Evolutionary conservation across 331 rosid genomes (phyloP).

Genomic region (Malus hybrid): DNA sequence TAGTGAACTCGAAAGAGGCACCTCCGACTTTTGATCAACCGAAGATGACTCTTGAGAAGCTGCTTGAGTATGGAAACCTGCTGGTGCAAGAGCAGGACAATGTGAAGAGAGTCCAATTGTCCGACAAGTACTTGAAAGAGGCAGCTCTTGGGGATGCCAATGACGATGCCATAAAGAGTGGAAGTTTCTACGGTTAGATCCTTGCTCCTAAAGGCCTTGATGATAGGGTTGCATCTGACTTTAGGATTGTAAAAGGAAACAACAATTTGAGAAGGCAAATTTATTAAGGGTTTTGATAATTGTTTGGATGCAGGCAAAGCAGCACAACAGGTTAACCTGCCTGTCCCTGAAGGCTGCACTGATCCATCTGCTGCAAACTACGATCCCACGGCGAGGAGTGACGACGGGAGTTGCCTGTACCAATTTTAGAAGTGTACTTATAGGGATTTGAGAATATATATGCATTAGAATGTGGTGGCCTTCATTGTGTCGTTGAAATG

Average conservation of each 20-base stretch:
- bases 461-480: background rate
- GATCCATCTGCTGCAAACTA: slow-evolving; percentile 46
- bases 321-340: slow-evolving; percentile 37
- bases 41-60: slow-evolving; percentile 32
- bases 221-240: slow-evolving; percentile 13
- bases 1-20: slow-evolving; percentile 53
- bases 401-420: slow-evolving; percentile 41
- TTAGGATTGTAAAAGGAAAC: background rate
- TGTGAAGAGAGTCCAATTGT: slow-evolving; percentile 51
- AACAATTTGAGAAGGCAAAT: background rate
- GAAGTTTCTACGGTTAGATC: slow-evolving; percentile 58
- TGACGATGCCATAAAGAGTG: slow-evolving; percentile 54
- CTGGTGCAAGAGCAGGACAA: slow-evolving; percentile 54
- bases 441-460: background rate
- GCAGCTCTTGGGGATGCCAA: slow-evolving; percentile 68
- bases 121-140: slow-evolving; percentile 53
- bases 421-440: slow-evolving; percentile 11
- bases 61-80: slow-evolving; percentile 43
- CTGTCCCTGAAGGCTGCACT: slow-evolving; percentile 51
- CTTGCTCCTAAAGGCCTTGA: slow-evolving; percentile 13
- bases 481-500: background rate
- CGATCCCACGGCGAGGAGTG: slow-evolving; percentile 50
- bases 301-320: slow-evolving; percentile 44
- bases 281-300: slow-evolving; percentile 12
- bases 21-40: slow-evolving; percentile 49